Percentiles rank a stretch among this genome's conserved stretches.
phyloP scores from a whole-genome alignment of 2,329 filamentous ascomycete species.

The Alternaria sp. region DNA sequence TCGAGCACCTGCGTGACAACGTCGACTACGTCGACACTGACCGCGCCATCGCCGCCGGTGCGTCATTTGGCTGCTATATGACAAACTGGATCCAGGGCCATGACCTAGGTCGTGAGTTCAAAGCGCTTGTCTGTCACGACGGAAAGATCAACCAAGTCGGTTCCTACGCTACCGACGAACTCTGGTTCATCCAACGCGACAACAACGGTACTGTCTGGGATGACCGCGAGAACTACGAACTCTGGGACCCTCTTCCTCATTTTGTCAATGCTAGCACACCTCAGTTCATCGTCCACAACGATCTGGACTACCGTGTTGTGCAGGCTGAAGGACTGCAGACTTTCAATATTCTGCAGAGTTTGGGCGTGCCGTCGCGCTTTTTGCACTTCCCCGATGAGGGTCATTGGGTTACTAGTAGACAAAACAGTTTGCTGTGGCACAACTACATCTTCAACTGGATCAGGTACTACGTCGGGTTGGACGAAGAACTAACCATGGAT shows the following conservation, averaged over 20 bases:
- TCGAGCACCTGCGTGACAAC: slow-evolving; percentile 75
- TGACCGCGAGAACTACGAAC: slow-evolving; percentile 59
- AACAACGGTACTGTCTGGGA: slow-evolving; percentile 52
- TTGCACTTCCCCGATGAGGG: slow-evolving; percentile 82
- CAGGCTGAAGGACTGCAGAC: slow-evolving; percentile 83
- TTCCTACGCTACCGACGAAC: slow-evolving; percentile 60
- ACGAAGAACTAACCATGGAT: slow-evolving; percentile 42
- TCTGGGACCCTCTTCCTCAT: slow-evolving; percentile 66
- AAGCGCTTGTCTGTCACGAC: slow-evolving; percentile 87
- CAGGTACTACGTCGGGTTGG: slow-evolving; percentile 42
- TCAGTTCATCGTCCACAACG: slow-evolving; percentile 88
- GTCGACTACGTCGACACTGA: slow-evolving; percentile 73
- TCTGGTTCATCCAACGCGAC: slow-evolving; percentile 62
- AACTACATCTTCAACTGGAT: slow-evolving; percentile 55
- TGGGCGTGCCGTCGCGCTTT: slow-evolving; percentile 77
- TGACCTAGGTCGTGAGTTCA: slow-evolving; percentile 81
- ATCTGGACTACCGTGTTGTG: slow-evolving; percentile 85
- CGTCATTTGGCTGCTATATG: slow-evolving; percentile 59
- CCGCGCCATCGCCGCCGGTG: slow-evolving; percentile 77
- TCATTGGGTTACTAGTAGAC: slow-evolving; percentile 86
- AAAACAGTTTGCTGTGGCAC: slow-evolving; percentile 92
- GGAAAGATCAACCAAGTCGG: slow-evolving; percentile 73
- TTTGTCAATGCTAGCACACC: slow-evolving; percentile 81
- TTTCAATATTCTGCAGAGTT: slow-evolving; percentile 85
- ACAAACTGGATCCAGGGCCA: slow-evolving; percentile 89